Base-by-base conservation (phyloP, 441 rosid species). In the Populus hybrid region DNA sequence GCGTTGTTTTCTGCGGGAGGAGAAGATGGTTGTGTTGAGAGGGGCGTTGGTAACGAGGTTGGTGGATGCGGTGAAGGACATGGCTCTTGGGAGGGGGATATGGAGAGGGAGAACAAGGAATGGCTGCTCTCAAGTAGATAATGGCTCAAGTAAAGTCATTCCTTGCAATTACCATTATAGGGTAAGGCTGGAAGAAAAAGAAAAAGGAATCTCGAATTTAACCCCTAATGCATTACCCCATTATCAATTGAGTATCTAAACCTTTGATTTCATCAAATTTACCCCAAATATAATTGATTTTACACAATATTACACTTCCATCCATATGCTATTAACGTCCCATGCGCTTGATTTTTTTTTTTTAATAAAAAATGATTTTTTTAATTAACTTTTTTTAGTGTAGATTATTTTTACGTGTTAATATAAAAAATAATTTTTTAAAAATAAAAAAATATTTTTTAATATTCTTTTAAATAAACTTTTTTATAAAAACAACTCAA, bases 51-150 rank as follows among this genome's bases (percentile, higher is more conserved):
- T 73, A 73, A 87, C 72, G 70, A 77, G 46, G 57, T 70, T 70
- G 59, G 24, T 73, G 78, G 83, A 82, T 73, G 89, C 87, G 72
- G 91, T 76, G 85, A 86, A 85, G 67, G 90, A 75, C 86, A 81
- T 86, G 67, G 81, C 42, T 68, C 5, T 18, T 0, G 18, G 23
- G 67, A 7, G 46, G n/a, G 32, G 18, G 75, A 3, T 26, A 18
- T 5, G 57, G 74, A 5, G 36, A 5, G 38, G 32, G 7, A 2
- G n/a, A 1, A 8, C 11, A 18, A 10, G 50, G 14, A 3, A 4
- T 20, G 30, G 20, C 16, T 34, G 38, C n/a, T 32, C 10, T 35
- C 42, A 1, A 63, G 28, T 21, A 61, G 66, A 61, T 61, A 40
- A 40, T 11, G 21, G 28, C 57, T 46, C 57, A 14, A 14, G 42